Conservation (phyloP, 2,329 filamentous ascomycete species). For the Aspergillus sp. region DNA sequence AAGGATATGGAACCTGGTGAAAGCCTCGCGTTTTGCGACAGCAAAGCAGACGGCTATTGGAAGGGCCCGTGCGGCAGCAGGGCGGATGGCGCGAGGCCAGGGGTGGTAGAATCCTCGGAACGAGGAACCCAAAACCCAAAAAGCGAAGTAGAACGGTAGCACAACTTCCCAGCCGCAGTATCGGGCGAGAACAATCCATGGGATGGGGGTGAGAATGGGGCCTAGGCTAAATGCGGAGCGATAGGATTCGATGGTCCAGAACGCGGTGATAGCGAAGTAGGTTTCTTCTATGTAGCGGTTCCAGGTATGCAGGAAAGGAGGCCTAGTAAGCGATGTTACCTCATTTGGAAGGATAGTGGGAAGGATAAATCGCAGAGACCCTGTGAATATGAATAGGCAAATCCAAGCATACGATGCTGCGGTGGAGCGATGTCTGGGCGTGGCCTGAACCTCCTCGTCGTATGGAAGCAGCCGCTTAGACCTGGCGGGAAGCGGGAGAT, state of each 20-base stretch:
- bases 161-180: background rate
- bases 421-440: background rate
- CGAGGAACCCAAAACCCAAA: background rate
- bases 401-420: background rate
- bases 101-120: slow-evolving; percentile 1
- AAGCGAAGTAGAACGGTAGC: background rate
- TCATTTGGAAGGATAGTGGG: background rate
- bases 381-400: background rate
- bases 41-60: background rate
- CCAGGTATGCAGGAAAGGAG: background rate
- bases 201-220: background rate
- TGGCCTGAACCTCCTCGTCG: background rate
- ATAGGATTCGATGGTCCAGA: slow-evolving; percentile 8
- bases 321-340: background rate
- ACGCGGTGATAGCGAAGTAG: background rate
- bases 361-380: background rate
- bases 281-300: background rate
- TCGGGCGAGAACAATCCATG: background rate
- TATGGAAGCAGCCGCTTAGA: background rate
- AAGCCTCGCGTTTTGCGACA: too few species aligned
- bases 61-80: background rate
- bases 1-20: too few species aligned
- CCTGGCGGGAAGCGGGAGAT: background rate
- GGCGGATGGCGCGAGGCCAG: background rate
- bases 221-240: background rate